Conservation (phyloP, 2,329 filamentous ascomycete species). For the Aspergillus eucalypticola region DNA sequence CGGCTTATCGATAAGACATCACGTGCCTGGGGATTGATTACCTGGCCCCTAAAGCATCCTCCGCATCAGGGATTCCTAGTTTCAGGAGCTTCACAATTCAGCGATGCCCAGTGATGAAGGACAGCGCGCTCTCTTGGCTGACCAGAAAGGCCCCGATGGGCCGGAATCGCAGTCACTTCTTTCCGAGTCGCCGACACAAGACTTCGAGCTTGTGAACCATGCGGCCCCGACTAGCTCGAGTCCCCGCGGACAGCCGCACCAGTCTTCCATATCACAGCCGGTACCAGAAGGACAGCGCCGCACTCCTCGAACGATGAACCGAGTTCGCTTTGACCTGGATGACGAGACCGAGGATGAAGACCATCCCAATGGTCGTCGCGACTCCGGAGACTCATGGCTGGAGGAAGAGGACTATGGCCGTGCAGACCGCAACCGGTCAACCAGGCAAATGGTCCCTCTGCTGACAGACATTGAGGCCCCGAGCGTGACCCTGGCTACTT, state of each 20-base stretch:
- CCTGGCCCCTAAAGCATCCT: slow-evolving; percentile 28
- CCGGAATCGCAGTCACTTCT: slow-evolving; percentile 39
- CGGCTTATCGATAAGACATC: slow-evolving; percentile 27
- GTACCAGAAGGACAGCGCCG: slow-evolving; percentile 42
- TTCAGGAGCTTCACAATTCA: slow-evolving; percentile 30
- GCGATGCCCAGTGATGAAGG: slow-evolving; percentile 46
- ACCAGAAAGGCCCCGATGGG: slow-evolving; percentile 29
- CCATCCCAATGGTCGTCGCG: slow-evolving; percentile 34
- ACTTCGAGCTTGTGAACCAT: slow-evolving; percentile 30
- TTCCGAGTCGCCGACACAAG: slow-evolving; percentile 30
- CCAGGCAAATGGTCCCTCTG: slow-evolving; percentile 62
- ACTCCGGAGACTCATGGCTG: slow-evolving; percentile 44
- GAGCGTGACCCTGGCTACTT: slow-evolving; percentile 68
- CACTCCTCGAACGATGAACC: slow-evolving; percentile 65
- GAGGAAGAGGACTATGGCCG: slow-evolving; percentile 64
- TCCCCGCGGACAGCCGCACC: slow-evolving; percentile 30
- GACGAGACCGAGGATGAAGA: slow-evolving; percentile 32
- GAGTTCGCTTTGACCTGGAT: slow-evolving; percentile 71
- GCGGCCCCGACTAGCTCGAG: slow-evolving; percentile 24
- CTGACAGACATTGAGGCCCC: slow-evolving; percentile 83
- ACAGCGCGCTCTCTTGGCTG: slow-evolving; percentile 35
- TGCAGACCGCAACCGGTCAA: slow-evolving; percentile 39
- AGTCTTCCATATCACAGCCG: slow-evolving; percentile 45
- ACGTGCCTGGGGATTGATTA: slow-evolving; percentile 21
- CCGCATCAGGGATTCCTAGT: slow-evolving; percentile 13